Conservation (phyloP, 164 flowering plant genomes). For the Vitis rotundifolia region DNA sequence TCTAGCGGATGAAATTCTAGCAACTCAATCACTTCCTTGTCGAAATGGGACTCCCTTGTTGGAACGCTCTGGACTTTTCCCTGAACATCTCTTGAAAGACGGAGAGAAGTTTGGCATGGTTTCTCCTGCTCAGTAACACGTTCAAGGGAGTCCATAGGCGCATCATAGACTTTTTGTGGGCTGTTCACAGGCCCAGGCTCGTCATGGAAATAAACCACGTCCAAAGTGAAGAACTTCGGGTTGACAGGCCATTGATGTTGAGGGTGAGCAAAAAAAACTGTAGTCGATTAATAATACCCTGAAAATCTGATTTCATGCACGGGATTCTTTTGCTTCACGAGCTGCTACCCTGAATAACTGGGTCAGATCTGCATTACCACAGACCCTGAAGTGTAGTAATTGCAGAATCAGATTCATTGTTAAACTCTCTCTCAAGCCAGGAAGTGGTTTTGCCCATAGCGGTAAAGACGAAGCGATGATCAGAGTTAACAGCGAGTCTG, state of each 20-base stretch:
- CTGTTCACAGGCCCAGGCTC: constrained; percentile 88
- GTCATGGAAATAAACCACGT: constrained; percentile 89
- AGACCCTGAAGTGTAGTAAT: too few species aligned
- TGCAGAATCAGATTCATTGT: too few species aligned
- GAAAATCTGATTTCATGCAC: constrained; percentile 68
- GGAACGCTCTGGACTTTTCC: too few species aligned
- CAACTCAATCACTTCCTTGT: too few species aligned
- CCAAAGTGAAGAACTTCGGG: constrained; percentile 82
- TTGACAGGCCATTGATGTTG: constrained; percentile 65
- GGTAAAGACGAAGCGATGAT: too few species aligned
- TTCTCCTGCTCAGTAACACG: constrained; percentile 76
- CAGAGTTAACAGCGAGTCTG: too few species aligned
- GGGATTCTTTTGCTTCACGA: constrained; percentile 88
- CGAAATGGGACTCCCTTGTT: too few species aligned
- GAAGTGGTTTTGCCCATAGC: too few species aligned
- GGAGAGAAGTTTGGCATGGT: too few species aligned
- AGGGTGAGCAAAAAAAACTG: constrained; percentile 71
- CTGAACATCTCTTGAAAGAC: too few species aligned
- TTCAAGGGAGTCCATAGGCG: constrained; percentile 86
- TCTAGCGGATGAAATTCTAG: too few species aligned
- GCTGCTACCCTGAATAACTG: constrained; percentile 75
- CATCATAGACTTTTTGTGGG: constrained; percentile 90
- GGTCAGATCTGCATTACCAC: constrained; percentile 89
- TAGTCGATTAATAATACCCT: constrained; percentile 94
- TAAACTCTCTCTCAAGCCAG: too few species aligned